These are phyloP conservation scores for Ganoderma boninense DNA, from an alignment of 1,284 basidiomycete species.

Conservation along the genomic window DNA sequence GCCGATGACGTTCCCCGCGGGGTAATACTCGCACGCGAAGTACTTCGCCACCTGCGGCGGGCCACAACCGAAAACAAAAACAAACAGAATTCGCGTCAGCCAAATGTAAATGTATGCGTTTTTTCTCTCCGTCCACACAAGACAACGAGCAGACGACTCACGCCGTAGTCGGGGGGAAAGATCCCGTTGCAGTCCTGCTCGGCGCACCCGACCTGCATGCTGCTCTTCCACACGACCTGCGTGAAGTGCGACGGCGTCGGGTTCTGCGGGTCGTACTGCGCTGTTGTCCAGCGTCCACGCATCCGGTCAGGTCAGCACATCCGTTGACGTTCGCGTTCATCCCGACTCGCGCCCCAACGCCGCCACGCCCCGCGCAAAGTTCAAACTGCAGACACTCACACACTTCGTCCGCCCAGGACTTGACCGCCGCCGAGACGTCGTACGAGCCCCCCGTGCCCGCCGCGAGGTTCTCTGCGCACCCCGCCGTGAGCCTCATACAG, in stretches of 20 bases:
- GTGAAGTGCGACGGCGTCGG: constrained; percentile 73
- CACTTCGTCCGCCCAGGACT: not conserved
- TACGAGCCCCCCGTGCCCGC: not conserved
- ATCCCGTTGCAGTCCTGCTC: constrained; percentile 59
- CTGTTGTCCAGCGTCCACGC: constrained; percentile 38
- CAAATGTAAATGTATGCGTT: too few relatives aligned
- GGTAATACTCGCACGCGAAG: constrained; percentile 74
- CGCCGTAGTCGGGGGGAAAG: constrained; percentile 59
- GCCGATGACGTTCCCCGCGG: constrained; percentile 70
- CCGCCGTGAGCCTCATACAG: too few relatives aligned
- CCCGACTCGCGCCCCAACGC: too few relatives aligned
- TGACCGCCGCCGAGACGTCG: not conserved
- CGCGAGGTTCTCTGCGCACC: constrained; percentile 76
- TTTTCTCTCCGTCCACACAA: too few relatives aligned
- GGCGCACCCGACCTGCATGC: constrained; percentile 70
- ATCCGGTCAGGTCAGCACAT: too few relatives aligned
- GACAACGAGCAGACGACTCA: constrained; percentile 41
- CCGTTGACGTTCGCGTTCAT: too few relatives aligned
- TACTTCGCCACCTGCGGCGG: constrained; percentile 54
- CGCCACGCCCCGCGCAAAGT: too few relatives aligned
- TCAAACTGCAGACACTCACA: not conserved
- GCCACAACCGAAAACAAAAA: not conserved
- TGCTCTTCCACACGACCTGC: constrained; percentile 74
- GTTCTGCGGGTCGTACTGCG: constrained; percentile 62
- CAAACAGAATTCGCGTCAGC: too few relatives aligned